These are phyloP conservation scores for Mycena filopes DNA, from an alignment of 768 basidiomycete genomes.

Conservation along the genomic window DNA sequence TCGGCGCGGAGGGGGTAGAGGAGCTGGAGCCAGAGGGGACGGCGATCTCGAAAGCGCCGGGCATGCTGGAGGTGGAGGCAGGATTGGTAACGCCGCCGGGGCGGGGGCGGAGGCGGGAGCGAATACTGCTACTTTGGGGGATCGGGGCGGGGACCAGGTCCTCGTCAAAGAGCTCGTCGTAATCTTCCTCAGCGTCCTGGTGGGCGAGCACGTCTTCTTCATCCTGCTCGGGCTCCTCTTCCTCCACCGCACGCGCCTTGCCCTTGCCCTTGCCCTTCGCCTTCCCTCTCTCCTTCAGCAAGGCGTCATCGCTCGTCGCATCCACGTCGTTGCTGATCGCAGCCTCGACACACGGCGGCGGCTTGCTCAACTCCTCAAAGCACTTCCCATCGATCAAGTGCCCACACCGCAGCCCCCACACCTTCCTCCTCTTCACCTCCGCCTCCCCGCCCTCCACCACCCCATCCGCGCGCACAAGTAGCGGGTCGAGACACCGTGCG, in stretches of 20 bases:
- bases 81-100: neutral
- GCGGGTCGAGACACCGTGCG: conserved; percentile 71
- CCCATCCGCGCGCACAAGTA: conserved; percentile 63
- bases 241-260: conserved; percentile 51
- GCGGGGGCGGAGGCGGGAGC: conserved; percentile 68
- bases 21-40: conserved; percentile 19
- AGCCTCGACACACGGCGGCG: conserved; percentile 32
- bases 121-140: conserved; percentile 53
- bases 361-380: conserved; percentile 65
- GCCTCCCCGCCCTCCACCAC: conserved; percentile 53
- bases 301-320: neutral
- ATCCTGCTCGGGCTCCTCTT: conserved; percentile 28
- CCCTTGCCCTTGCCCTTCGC: conserved; percentile 52
- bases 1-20: neutral
- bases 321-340: neutral
- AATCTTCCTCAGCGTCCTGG: conserved; percentile 12
- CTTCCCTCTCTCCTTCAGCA: conserved; percentile 20
- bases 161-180: conserved; percentile 31
- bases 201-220: conserved; percentile 12
- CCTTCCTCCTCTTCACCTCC: conserved; percentile 56
- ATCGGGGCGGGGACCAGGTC: conserved; percentile 17
- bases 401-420: conserved; percentile 83
- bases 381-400: conserved; percentile 86
- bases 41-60: conserved; percentile 21
- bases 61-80: neutral